Evolutionary conservation across 495 filamentous ascomycete genomes (phyloP).

Genomic region (Hyaloscypha variabilis): DNA sequence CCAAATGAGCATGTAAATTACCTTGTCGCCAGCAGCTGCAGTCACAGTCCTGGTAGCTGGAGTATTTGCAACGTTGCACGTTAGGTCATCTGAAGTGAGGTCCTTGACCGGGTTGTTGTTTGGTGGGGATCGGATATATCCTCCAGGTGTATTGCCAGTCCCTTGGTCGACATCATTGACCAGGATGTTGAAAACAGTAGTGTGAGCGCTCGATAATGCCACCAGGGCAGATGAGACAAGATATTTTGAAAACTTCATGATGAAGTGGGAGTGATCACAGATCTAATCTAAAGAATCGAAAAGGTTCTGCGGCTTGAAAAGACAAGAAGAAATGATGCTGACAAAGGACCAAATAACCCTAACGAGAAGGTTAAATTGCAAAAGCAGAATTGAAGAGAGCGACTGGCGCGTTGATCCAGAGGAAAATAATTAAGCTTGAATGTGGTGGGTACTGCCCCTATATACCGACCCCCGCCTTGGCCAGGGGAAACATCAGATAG

Average conservation of each 20-base stretch:
- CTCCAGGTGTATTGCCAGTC: constrained; percentile 33
- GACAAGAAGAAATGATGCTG: constrained; percentile 7
- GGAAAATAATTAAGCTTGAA: constrained; percentile 1
- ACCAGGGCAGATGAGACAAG: constrained; percentile 40
- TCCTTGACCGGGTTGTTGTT: constrained; percentile 58
- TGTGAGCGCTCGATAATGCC: constrained; percentile 45
- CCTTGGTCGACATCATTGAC: constrained; percentile 47
- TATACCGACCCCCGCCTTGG: neutral
- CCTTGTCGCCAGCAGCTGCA: constrained; percentile 41
- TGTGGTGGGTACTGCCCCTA: neutral
- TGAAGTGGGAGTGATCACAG: constrained; percentile 16
- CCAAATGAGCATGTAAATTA: constrained; percentile 52
- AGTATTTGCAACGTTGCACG: constrained; percentile 32
- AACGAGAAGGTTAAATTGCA: constrained; percentile 3
- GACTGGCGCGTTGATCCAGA: constrained; percentile 15
- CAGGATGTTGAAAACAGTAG: constrained; percentile 44
- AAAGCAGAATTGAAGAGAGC: constrained; percentile 11
- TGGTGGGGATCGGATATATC: constrained; percentile 50
- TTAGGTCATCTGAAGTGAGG: constrained; percentile 38
- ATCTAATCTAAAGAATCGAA: neutral
- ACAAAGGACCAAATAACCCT: constrained; percentile 2
- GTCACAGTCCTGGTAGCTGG: constrained; percentile 28
- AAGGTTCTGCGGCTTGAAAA: neutral
- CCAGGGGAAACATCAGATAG: neutral
- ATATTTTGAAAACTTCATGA: constrained; percentile 39